Evolutionary conservation across 83 land plant genomes (phyloP).

Genomic region (Larix sibirica): DNA sequence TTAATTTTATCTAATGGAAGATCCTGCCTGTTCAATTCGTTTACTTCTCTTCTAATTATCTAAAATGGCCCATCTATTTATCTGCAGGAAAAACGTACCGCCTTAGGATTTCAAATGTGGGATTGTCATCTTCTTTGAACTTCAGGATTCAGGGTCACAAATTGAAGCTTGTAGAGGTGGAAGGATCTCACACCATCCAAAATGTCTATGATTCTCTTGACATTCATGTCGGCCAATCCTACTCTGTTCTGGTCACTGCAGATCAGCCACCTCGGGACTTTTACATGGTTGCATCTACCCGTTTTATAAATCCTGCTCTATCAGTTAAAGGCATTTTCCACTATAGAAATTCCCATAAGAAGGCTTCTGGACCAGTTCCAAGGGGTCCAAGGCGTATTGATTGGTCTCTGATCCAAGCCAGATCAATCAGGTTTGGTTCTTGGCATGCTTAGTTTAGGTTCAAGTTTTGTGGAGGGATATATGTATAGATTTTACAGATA

Average conservation of each 20-base stretch:
- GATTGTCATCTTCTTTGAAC: constrained; percentile 65
- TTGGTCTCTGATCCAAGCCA: constrained; percentile 75
- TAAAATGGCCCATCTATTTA: too few relatives aligned
- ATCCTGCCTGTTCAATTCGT: too few relatives aligned
- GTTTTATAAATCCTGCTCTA: constrained; percentile 55
- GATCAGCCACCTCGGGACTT: constrained; percentile 60
- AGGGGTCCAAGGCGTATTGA: constrained; percentile 61
- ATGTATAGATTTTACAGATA: too few relatives aligned
- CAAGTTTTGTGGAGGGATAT: too few relatives aligned
- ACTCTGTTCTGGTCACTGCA: constrained; percentile 68
- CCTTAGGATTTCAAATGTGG: constrained; percentile 70
- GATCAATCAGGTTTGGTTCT: constrained; percentile 15
- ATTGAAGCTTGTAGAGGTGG: constrained; percentile 72
- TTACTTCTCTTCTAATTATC: too few relatives aligned
- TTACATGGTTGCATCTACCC: constrained; percentile 63
- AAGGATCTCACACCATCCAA: constrained; percentile 74
- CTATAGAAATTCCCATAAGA: constrained; percentile 47
- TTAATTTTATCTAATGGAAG: too few relatives aligned
- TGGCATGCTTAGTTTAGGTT: too few relatives aligned
- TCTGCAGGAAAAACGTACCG: constrained; percentile 58
- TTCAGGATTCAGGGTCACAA: constrained; percentile 68
- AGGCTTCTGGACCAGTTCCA: constrained; percentile 51
- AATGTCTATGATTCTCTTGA: constrained; percentile 65
- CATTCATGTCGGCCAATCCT: constrained; percentile 77
- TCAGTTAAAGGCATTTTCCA: constrained; percentile 46